These are phyloP conservation scores for Triticum timopheevii DNA, from an alignment of 176 grass and related monocot species.

Conservation along the genomic window DNA sequence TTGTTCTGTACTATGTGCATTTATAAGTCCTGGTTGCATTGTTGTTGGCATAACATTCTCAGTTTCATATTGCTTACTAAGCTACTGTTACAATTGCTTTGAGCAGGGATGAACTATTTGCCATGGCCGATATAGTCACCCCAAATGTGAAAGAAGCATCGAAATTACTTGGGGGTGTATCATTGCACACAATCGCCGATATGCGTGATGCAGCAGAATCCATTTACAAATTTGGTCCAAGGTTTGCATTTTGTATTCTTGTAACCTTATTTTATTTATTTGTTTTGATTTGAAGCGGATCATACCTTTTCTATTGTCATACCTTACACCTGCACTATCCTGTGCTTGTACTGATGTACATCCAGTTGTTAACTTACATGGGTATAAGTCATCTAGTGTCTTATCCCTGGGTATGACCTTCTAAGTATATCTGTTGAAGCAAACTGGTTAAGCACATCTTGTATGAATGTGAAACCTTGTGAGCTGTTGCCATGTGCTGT, in stretches of 20 bases:
- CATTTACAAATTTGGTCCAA: slow-evolving; percentile 93
- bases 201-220: slow-evolving; percentile 81
- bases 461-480: not conserved
- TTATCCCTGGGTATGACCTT: not conserved
- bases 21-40: slow-evolving; percentile 18
- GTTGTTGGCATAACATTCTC: not conserved
- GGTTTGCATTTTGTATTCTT: slow-evolving; percentile 36
- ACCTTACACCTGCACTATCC: not conserved
- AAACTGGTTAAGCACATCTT: slow-evolving; percentile 20
- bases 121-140: slow-evolving; percentile 96
- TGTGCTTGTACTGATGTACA: not conserved
- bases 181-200: slow-evolving; percentile 66
- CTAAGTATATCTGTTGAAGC: not conserved
- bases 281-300: not conserved
- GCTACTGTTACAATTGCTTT: slow-evolving; percentile 22
- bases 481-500: not conserved
- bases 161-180: slow-evolving; percentile 62
- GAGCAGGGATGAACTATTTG: slow-evolving; percentile 78
- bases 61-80: not conserved
- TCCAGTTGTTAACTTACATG: not conserved
- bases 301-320: not conserved
- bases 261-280: slow-evolving; percentile 11
- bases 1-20: slow-evolving; percentile 10
- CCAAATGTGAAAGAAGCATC: slow-evolving; percentile 98
- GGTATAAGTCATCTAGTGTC: not conserved